Percentiles rank a stretch among this genome's conserved stretches.
These are phyloP conservation scores for Fusarium marasasianum DNA, from an alignment of 2,329 filamentous ascomycete genomes.

Conservation along the genomic window DNA sequence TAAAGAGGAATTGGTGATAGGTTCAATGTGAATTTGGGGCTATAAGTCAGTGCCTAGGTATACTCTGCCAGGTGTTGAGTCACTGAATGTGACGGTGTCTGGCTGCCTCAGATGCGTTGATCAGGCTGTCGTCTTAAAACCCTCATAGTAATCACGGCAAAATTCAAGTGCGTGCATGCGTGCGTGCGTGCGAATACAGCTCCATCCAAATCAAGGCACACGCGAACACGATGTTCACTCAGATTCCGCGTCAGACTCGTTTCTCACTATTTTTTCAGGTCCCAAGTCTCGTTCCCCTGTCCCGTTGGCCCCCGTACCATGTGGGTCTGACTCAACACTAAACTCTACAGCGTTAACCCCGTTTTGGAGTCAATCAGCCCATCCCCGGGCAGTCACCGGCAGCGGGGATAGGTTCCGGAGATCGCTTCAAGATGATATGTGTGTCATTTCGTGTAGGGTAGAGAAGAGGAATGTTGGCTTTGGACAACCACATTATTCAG, in stretches of 20 bases:
- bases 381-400: constrained; percentile 20
- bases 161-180: not conserved
- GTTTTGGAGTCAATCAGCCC: constrained; percentile 13
- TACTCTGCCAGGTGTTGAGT: not conserved
- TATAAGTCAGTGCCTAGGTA: not conserved
- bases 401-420: constrained; percentile 30
- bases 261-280: constrained; percentile 23
- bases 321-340: constrained; percentile 23
- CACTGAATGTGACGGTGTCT: not conserved
- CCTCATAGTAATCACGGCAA: constrained; percentile 11
- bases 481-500: not conserved
- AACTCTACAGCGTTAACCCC: constrained; percentile 14
- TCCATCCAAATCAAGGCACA: constrained; percentile 21
- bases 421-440: constrained; percentile 13
- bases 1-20: constrained; percentile 37
- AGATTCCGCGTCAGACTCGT: constrained; percentile 13
- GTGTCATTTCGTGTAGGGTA: constrained; percentile 23
- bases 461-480: not conserved
- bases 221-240: constrained; percentile 21
- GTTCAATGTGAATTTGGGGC: constrained; percentile 10
- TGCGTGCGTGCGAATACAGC: not conserved
- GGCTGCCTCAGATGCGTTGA: not conserved
- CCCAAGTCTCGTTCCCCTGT: constrained; percentile 26
- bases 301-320: constrained; percentile 34
- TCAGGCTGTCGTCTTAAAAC: not conserved